Evolutionary conservation across 768 basidiomycete species (phyloP).

Genomic region (Roridomyces roridus): DNA sequence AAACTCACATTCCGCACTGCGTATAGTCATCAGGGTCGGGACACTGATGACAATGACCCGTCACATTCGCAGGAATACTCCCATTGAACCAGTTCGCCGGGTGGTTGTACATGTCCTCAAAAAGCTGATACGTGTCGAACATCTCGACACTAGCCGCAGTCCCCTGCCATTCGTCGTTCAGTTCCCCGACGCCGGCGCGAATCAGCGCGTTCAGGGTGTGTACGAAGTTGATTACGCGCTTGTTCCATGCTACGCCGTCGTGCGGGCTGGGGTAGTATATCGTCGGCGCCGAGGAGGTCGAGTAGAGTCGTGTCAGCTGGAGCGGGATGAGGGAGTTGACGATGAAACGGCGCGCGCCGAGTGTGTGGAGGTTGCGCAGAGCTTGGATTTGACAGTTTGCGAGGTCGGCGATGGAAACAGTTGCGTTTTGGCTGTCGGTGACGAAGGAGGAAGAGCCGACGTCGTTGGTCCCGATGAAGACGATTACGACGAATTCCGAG

Average conservation of each 20-base stretch:
- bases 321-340: constrained; percentile 30
- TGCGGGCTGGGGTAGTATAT: constrained; percentile 28
- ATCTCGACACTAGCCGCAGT: constrained; percentile 14
- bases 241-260: constrained; percentile 28
- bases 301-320: constrained; percentile 25
- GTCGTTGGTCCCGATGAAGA: constrained; percentile 31
- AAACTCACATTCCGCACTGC: constrained; percentile 20
- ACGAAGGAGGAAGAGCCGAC: constrained; percentile 26
- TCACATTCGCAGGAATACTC: constrained; percentile 27
- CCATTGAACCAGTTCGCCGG: constrained; percentile 30
- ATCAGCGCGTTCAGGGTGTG: constrained; percentile 26
- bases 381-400: constrained; percentile 27
- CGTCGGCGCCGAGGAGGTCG: constrained; percentile 22
- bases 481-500: constrained; percentile 25
- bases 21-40: constrained; percentile 21
- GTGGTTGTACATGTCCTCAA: constrained; percentile 28
- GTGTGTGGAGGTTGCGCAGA: constrained; percentile 21
- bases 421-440: constrained; percentile 18
- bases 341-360: constrained; percentile 32
- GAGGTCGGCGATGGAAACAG: constrained; percentile 23
- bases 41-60: constrained; percentile 31
- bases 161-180: constrained; percentile 24
- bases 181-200: constrained; percentile 17
- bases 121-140: constrained; percentile 30
- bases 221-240: constrained; percentile 29